Evolutionary conservation across 345 rosid species (phyloP).

Genomic region (Boechera retrofracta): DNA sequence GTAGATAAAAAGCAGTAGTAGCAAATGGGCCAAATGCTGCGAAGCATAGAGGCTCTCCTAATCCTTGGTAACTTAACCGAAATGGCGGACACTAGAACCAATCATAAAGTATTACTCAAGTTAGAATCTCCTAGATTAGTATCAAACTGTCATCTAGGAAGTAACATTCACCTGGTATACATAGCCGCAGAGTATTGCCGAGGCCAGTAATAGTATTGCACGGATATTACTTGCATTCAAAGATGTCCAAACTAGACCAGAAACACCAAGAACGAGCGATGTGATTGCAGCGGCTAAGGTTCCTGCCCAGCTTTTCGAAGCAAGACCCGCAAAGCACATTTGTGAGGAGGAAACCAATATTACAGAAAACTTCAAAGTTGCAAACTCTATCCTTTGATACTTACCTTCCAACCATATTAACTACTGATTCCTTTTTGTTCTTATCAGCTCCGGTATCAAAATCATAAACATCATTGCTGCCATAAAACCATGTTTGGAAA

Average conservation of each 20-base stretch:
- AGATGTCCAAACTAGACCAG: slow-evolving; percentile 71
- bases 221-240: slow-evolving; percentile 55
- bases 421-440: slow-evolving; percentile 88
- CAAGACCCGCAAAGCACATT: not conserved
- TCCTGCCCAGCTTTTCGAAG: slow-evolving; percentile 62
- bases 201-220: slow-evolving; percentile 63
- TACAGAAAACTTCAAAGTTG: not conserved
- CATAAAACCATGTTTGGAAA: slow-evolving; percentile 32
- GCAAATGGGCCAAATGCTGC: slow-evolving; percentile 98
- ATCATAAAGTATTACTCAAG: not conserved
- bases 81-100: slow-evolving; percentile 85
- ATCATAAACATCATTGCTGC: slow-evolving; percentile 97
- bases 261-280: slow-evolving; percentile 59
- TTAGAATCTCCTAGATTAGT: slow-evolving; percentile 7
- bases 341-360: not conserved
- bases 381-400: not conserved
- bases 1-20: slow-evolving; percentile 78
- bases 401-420: slow-evolving; percentile 83
- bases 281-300: slow-evolving; percentile 63
- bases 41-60: slow-evolving; percentile 94
- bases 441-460: slow-evolving; percentile 95
- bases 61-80: slow-evolving; percentile 85
- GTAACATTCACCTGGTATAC: slow-evolving; percentile 68
- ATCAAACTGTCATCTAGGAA: slow-evolving; percentile 1
- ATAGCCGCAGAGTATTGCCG: slow-evolving; percentile 76